Conservation (phyloP, 2,329 filamentous ascomycete genomes). For the Thermothelomyces thermophilus region DNA sequence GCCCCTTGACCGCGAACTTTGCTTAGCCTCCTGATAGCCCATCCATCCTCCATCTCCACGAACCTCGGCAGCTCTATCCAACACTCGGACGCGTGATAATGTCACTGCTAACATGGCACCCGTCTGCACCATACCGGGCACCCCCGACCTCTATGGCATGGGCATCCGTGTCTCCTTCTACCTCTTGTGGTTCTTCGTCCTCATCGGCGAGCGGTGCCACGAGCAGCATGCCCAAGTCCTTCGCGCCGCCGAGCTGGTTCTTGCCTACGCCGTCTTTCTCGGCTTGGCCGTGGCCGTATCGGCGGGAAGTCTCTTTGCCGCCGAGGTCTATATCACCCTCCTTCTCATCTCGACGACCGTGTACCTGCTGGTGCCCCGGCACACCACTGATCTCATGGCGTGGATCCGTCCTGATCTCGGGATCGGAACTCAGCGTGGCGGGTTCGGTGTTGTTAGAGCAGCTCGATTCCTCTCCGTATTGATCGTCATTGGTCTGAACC, state of each 20-base stretch:
- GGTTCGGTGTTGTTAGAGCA: not conserved
- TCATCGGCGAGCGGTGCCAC: slow-evolving; percentile 9
- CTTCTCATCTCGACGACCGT: slow-evolving; percentile 16
- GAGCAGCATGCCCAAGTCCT: slow-evolving; percentile 12
- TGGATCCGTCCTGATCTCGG: slow-evolving; percentile 13
- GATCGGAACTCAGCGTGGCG: not conserved
- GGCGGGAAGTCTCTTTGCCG: slow-evolving; percentile 9
- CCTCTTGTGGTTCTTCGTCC: slow-evolving; percentile 19
- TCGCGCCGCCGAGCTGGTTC: slow-evolving; percentile 13
- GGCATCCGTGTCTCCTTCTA: slow-evolving; percentile 24
- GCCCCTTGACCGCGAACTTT: too few species aligned
- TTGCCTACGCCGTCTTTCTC: slow-evolving; percentile 19
- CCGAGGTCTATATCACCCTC: slow-evolving; percentile 19
- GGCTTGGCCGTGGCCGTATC: slow-evolving; percentile 11
- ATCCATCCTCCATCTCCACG: too few species aligned
- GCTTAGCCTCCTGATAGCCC: too few species aligned
- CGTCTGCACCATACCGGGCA: slow-evolving; percentile 12
- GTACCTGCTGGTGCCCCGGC: slow-evolving; percentile 15
- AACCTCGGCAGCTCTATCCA: too few species aligned
- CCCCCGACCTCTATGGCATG: slow-evolving; percentile 19
- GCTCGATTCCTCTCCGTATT: slow-evolving; percentile 12
- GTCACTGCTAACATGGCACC: not conserved
- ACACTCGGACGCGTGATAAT: too few species aligned
- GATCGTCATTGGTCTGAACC: slow-evolving; percentile 11
- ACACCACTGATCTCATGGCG: slow-evolving; percentile 11